phyloP scores from a whole-genome alignment of 2,329 filamentous ascomycete genomes.

The Xylaria sp. region DNA sequence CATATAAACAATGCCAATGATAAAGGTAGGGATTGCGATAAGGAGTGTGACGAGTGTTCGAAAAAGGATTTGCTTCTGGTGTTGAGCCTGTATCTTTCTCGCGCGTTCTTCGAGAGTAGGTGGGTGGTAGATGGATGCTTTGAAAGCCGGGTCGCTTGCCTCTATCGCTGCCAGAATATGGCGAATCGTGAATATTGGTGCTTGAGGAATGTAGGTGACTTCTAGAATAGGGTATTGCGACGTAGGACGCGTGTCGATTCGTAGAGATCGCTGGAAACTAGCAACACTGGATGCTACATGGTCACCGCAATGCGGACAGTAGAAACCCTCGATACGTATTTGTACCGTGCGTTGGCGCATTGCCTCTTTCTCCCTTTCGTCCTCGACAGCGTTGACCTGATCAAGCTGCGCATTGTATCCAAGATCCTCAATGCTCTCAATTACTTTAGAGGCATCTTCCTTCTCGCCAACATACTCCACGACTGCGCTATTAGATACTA shows the following conservation, averaged over 20 bases:
- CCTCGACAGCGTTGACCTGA: constrained; percentile 56
- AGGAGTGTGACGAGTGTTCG: constrained; percentile 77
- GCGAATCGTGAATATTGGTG: constrained; percentile 78
- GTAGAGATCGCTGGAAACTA: constrained; percentile 63
- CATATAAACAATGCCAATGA: constrained; percentile 94
- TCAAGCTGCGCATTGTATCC: constrained; percentile 74
- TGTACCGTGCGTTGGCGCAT: constrained; percentile 66
- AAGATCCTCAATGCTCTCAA: constrained; percentile 68
- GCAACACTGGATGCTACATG: constrained; percentile 66
- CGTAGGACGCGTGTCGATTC: constrained; percentile 66
- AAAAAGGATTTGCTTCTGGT: constrained; percentile 74
- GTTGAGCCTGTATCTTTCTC: constrained; percentile 74
- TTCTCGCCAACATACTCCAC: constrained; percentile 64
- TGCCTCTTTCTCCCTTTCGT: constrained; percentile 41
- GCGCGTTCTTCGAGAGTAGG: constrained; percentile 87
- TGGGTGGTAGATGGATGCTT: constrained; percentile 78
- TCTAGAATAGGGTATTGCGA: constrained; percentile 74
- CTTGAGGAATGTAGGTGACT: constrained; percentile 75
- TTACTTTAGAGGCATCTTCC: constrained; percentile 59
- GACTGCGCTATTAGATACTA: constrained; percentile 74
- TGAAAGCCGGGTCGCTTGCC: constrained; percentile 72
- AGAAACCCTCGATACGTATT: constrained; percentile 77
- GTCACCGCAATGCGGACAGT: constrained; percentile 76
- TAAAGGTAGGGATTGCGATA: constrained; percentile 82
- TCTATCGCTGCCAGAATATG: constrained; percentile 76